These are phyloP conservation scores for Thielaviopsis euricoi DNA, from an alignment of 2,329 filamentous ascomycete genomes.

Conservation along the genomic window DNA sequence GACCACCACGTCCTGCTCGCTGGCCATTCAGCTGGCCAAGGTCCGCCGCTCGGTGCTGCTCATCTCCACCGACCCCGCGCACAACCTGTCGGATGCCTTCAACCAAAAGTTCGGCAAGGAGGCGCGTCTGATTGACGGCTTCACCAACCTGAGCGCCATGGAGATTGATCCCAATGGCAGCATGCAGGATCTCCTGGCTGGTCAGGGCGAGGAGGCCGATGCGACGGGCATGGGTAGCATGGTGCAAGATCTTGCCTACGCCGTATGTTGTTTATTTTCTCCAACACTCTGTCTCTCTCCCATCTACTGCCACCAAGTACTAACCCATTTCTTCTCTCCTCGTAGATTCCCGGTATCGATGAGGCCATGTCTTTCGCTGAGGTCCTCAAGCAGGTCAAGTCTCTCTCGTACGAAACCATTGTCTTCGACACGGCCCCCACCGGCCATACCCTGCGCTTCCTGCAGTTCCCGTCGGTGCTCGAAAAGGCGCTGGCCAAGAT, in stretches of 20 bases:
- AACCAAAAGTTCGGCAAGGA: constrained; percentile 99
- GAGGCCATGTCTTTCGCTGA: constrained; percentile 99
- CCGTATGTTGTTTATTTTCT: constrained; percentile 49
- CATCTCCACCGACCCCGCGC: constrained; percentile 94
- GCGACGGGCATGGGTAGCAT: constrained; percentile 66
- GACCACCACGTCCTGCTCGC: constrained; percentile 96
- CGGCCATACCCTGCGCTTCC: constrained; percentile 92
- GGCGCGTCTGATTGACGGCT: constrained; percentile 79
- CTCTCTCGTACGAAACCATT: constrained; percentile 94
- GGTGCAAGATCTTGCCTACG: constrained; percentile 98
- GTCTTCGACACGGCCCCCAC: constrained; percentile 98
- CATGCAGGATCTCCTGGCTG: constrained; percentile 83
- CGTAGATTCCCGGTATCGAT: constrained; percentile 88
- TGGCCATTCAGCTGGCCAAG: constrained; percentile 92
- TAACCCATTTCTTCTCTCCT: neutral
- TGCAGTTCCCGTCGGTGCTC: constrained; percentile 94
- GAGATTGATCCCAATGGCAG: constrained; percentile 97
- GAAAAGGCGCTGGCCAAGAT: constrained; percentile 98
- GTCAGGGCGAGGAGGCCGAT: constrained; percentile 56
- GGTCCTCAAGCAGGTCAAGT: constrained; percentile 98
- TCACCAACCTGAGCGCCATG: constrained; percentile 91
- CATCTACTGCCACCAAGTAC: neutral
- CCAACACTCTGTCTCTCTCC: neutral
- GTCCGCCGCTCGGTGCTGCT: constrained; percentile 90
- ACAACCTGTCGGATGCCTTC: constrained; percentile 96